These are phyloP conservation scores for Olyra latifolia DNA, from an alignment of 176 grass and related monocot species.

Conservation along the genomic window DNA sequence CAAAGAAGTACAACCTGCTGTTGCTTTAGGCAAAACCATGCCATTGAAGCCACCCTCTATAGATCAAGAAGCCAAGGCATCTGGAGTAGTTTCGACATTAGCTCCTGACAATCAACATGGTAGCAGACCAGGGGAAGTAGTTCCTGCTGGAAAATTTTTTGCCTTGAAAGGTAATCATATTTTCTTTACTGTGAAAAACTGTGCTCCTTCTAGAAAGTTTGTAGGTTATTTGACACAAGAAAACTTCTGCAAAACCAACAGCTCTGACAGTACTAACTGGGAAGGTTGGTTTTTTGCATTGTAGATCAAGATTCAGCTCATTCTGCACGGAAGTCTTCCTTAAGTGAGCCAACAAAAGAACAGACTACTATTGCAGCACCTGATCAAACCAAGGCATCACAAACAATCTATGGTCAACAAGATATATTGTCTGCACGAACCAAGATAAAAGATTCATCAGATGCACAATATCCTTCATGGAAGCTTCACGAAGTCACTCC, in stretches of 20 bases:
- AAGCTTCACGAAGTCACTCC: not conserved
- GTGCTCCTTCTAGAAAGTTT: not conserved
- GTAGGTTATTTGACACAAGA: not conserved
- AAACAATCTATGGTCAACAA: not conserved
- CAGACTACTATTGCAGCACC: not conserved
- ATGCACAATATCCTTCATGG: not conserved
- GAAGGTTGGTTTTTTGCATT: not conserved
- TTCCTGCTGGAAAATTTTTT: not conserved
- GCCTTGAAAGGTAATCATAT: conserved; percentile 4
- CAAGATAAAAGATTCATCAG: not conserved
- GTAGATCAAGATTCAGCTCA: conserved; percentile 29
- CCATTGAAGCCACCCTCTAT: not conserved
- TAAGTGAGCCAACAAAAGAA: not conserved
- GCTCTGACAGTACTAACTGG: not conserved
- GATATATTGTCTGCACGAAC: not conserved
- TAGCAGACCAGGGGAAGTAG: not conserved
- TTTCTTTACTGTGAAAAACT: not conserved
- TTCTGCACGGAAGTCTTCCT: not conserved
- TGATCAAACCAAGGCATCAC: conserved; percentile 27
- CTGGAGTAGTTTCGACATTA: not conserved
- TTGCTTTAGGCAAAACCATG: not conserved
- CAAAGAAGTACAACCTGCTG: not conserved
- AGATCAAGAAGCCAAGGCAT: not conserved
- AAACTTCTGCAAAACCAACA: not conserved
- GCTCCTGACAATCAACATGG: conserved; percentile 19